These are phyloP conservation scores for Apiotrichum porosum DNA, from an alignment of 1,284 basidiomycete species.

Conservation along the genomic window DNA sequence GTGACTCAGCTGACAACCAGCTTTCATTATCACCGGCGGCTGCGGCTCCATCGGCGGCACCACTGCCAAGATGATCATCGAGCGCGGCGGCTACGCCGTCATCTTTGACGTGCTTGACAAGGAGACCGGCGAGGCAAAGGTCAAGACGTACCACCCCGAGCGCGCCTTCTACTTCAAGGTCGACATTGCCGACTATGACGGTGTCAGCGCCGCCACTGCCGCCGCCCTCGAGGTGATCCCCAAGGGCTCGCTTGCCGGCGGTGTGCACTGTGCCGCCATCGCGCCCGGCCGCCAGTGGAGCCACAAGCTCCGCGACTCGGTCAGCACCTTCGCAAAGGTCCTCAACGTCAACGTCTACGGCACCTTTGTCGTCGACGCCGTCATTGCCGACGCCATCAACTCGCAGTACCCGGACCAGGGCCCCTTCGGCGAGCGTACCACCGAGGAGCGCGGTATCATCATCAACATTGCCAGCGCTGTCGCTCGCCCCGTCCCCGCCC, in stretches of 20 bases:
- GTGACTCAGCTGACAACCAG: constrained; percentile 4
- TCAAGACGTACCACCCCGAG: constrained; percentile 20
- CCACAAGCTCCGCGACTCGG: constrained; percentile 14
- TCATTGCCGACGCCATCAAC: constrained; percentile 36
- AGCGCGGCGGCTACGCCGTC: constrained; percentile 16
- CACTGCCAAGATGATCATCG: constrained; percentile 20
- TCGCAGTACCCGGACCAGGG: constrained; percentile 25
- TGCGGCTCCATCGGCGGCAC: constrained; percentile 25
- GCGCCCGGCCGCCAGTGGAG: constrained; percentile 16
- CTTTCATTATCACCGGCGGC: constrained; percentile 29
- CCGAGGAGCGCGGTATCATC: constrained; percentile 33
- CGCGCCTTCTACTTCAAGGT: constrained; percentile 20
- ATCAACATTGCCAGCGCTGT: constrained; percentile 33
- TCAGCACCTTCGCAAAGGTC: constrained; percentile 21
- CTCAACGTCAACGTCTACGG: constrained; percentile 28
- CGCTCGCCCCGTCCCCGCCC: constrained; percentile 24
- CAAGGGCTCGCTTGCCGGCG: constrained; percentile 26
- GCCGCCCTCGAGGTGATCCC: constrained; percentile 16
- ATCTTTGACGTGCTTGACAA: constrained; percentile 21
- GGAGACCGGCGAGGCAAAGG: constrained; percentile 16
- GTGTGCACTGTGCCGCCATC: constrained; percentile 32
- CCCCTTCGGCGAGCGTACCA: constrained; percentile 9
- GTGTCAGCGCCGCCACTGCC: constrained; percentile 7
- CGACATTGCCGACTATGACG: constrained; percentile 17
- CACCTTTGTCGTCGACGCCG: constrained; percentile 29